Base-by-base conservation (phyloP, 257 asterid species). In the Mentha longifolia region DNA sequence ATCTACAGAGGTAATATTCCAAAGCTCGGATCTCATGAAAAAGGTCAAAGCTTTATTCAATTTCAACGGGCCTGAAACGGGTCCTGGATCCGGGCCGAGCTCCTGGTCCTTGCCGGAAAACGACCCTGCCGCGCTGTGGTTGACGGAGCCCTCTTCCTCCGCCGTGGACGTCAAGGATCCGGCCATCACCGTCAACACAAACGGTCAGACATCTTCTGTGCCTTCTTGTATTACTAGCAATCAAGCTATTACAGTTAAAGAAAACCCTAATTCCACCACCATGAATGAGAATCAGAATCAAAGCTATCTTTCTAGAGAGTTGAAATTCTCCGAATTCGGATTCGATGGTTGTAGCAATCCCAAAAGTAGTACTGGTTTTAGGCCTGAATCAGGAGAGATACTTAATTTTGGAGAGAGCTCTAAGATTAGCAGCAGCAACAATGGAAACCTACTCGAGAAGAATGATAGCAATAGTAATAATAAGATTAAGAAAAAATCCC, bases 81-180 rank as follows among this genome's bases (percentile, higher is more conserved):
- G 81, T 13, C 61, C 81, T 11, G 86, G 81, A 9, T 80, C 88
- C 41, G 89, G 87, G 11, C 81, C 88, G 2, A 62, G 54, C 20
- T 41, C 68, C 78, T 91, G 84, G 76, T 79, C 45, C 77, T 74
- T 60, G 43, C 92, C 28, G 96, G 89, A 62, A 35, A 79, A 42
- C 61, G 92, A 89, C 57, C 96, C 97, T 0, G 84, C 96, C 0
- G 85, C 87, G 1, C 75, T 91, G 56, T 91, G 96, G 95, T 76
- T 91, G 8, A 85, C 82, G n/a, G 97, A 91, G 20, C 96, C 92
- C 0, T 7, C 86, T 4, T 68, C 87, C 16, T 28, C 87, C 56
- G 71, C 39, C 47, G 46, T 6, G 22, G 87, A 78, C 55, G 58
- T 77, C 65, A 84, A 84, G 74, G 93, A 82, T 35, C 17, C 79